These are phyloP conservation scores for Chaetoceros tenuissimus DNA, from an alignment of 108 stramenopile genomes.

Conservation along the genomic window DNA sequence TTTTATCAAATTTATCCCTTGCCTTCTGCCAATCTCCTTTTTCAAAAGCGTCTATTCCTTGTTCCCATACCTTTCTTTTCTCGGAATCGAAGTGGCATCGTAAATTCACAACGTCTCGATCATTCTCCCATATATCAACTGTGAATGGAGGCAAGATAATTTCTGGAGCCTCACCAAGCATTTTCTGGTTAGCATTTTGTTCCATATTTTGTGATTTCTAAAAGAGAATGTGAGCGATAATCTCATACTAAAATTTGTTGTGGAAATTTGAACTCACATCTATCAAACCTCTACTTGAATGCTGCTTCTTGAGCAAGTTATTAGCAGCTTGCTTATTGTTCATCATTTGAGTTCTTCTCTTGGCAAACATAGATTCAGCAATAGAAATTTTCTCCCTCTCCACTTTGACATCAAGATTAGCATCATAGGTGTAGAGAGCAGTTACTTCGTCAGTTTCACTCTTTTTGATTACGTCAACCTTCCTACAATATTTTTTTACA, in stretches of 20 bases:
- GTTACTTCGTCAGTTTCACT: slow-evolving; percentile 14
- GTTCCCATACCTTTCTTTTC: slow-evolving; percentile 13
- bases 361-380: too few relatives aligned
- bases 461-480: slow-evolving; percentile 27
- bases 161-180: slow-evolving; percentile 26
- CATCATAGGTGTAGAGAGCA: slow-evolving; percentile 34
- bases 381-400: background rate
- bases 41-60: slow-evolving; percentile 25
- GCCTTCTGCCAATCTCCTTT: slow-evolving; percentile 26
- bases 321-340: too few relatives aligned
- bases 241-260: too few relatives aligned
- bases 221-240: too few relatives aligned
- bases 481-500: slow-evolving; percentile 25
- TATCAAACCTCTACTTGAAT: too few relatives aligned
- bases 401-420: slow-evolving; percentile 22
- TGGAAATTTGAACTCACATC: too few relatives aligned
- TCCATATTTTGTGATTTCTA: background rate
- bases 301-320: too few relatives aligned
- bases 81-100: slow-evolving; percentile 21
- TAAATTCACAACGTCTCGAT: slow-evolving; percentile 24
- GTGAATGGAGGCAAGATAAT: slow-evolving; percentile 13
- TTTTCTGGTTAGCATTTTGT: slow-evolving; percentile 1
- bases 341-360: too few relatives aligned
- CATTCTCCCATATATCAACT: slow-evolving; percentile 24
- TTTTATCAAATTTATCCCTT: slow-evolving; percentile 15